A percentile compares a stretch with the other conserved stretches of the same genome.
phyloP scores from a whole-genome alignment of 2,329 filamentous ascomycete species.

The Fusarium avenaceum region DNA sequence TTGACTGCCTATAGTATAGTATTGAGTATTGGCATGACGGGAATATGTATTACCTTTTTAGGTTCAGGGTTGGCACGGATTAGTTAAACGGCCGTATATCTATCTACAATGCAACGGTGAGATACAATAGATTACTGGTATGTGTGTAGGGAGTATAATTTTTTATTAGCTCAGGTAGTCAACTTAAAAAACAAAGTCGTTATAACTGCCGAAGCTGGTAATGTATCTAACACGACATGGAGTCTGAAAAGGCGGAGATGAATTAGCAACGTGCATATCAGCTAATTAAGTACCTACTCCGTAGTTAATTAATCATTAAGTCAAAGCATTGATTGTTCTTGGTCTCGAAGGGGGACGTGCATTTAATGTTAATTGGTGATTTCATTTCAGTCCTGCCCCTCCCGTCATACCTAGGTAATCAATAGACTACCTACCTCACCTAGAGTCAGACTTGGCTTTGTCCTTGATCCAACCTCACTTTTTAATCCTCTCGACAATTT shows the following conservation, averaged over 20 bases:
- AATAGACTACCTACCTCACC: background rate
- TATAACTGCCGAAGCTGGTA: too few relatives aligned
- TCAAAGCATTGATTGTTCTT: too few relatives aligned
- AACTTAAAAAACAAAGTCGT: too few relatives aligned
- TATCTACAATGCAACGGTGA: too few relatives aligned
- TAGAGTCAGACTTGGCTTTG: background rate
- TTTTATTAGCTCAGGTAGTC: too few relatives aligned
- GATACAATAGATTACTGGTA: too few relatives aligned
- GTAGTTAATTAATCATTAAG: background rate
- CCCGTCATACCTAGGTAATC: background rate
- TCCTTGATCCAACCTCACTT: background rate
- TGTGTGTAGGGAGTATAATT: too few relatives aligned
- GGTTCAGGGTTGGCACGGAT: background rate
- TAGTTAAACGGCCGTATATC: background rate
- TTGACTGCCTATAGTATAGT: background rate
- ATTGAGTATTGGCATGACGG: background rate
- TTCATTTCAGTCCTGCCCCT: slow-evolving; percentile 11
- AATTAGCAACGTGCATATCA: background rate
- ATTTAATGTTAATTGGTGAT: slow-evolving; percentile 25
- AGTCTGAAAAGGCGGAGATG: too few relatives aligned
- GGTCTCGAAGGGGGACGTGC: slow-evolving; percentile 12
- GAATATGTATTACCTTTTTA: background rate
- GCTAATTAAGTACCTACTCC: background rate
- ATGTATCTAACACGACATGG: too few relatives aligned
- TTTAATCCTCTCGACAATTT: slow-evolving; percentile 1